A percentile compares a stretch with the other conserved stretches of the same genome.
phyloP scores from a whole-genome alignment of 345 rosid species.

The Moringa oleifera region DNA sequence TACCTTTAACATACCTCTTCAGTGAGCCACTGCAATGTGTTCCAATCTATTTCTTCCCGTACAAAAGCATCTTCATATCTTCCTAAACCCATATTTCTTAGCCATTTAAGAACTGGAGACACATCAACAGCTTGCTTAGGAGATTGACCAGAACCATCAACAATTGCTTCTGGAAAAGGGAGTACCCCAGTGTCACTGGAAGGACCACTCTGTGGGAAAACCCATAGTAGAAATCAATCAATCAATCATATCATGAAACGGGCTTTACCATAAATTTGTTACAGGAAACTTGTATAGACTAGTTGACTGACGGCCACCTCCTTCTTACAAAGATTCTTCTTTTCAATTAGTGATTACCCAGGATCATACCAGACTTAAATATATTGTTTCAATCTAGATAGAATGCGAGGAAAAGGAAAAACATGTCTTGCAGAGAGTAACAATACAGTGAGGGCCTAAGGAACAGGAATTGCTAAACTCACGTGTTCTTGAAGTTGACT shows the following conservation, averaged over 20 bases:
- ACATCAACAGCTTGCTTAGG: slow-evolving; percentile 38
- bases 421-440: background rate
- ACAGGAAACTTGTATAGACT: background rate
- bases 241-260: slow-evolving; percentile 6
- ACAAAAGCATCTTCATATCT: slow-evolving; percentile 64
- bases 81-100: slow-evolving; percentile 52
- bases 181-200: slow-evolving; percentile 20
- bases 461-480: slow-evolving; percentile 17
- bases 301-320: background rate
- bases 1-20: slow-evolving; percentile 57
- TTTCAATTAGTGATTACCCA: too few species aligned
- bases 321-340: background rate
- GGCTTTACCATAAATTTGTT: background rate
- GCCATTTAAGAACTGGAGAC: slow-evolving; percentile 66
- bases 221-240: background rate
- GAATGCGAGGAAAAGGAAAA: background rate
- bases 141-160: slow-evolving; percentile 30
- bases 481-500: slow-evolving; percentile 34
- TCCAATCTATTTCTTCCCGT: slow-evolving; percentile 91
- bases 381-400: too few species aligned
- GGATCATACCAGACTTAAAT: background rate
- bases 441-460: background rate
- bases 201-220: slow-evolving; percentile 27
- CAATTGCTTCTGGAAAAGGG: slow-evolving; percentile 17
- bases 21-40: slow-evolving; percentile 65